Percentiles rank a stretch among this genome's conserved stretches.
Conservation (phyloP, 345 rosid species). For the Hibiscus mutabilis region DNA sequence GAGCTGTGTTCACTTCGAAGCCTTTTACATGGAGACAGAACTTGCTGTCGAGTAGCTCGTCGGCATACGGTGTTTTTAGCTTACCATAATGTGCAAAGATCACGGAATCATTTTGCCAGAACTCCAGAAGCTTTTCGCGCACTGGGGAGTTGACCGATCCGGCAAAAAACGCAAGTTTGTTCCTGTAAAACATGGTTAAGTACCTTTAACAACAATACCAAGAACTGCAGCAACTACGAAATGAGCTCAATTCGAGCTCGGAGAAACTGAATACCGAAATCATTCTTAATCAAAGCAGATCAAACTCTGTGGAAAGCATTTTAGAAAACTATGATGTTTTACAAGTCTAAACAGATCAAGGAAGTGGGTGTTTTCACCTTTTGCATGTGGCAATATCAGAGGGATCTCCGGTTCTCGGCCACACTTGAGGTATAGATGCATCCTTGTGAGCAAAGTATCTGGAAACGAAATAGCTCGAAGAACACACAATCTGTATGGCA, state of each 20-base stretch:
- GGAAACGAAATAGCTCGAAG: conserved; percentile 46
- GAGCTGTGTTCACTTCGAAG: conserved; percentile 59
- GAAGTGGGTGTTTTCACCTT: conserved; percentile 27
- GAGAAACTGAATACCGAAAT: too few relatives aligned
- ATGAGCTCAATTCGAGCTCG: too few relatives aligned
- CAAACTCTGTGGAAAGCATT: too few relatives aligned
- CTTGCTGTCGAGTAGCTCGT: conserved; percentile 44
- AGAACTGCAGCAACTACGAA: not conserved
- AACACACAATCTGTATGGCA: conserved; percentile 58
- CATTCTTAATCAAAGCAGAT: too few relatives aligned
- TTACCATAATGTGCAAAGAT: conserved; percentile 42
- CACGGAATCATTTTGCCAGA: conserved; percentile 47
- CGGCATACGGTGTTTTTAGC: conserved; percentile 46
- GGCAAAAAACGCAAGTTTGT: conserved; percentile 55
- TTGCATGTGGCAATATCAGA: conserved; percentile 33
- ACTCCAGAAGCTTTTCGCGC: conserved; percentile 39
- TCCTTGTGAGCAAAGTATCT: conserved; percentile 46
- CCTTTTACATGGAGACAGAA: conserved; percentile 68
- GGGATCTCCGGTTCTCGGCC: conserved; percentile 55
- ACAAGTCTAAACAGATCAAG: not conserved
- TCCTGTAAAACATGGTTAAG: conserved; percentile 25
- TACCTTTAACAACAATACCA: not conserved
- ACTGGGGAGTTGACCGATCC: conserved; percentile 54
- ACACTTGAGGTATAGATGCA: conserved; percentile 50
- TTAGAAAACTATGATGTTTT: too few relatives aligned